Evolutionary conservation across 2,329 filamentous ascomycete genomes (phyloP).

Genomic region (Alternaria dauci): DNA sequence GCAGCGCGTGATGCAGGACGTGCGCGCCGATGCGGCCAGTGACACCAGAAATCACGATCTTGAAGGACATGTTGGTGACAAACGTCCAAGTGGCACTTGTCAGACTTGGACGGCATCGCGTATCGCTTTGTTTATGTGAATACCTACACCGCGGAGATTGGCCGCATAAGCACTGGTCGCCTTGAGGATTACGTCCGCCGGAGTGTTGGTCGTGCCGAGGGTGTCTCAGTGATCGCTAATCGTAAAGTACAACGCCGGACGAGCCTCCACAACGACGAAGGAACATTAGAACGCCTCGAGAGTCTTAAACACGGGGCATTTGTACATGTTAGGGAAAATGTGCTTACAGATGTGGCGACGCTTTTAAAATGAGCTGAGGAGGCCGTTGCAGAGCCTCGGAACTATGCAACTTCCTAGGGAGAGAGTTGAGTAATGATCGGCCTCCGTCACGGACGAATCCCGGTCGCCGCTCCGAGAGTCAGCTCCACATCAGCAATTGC

Average conservation of each 20-base stretch:
- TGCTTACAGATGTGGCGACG: not conserved
- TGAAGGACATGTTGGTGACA: conserved; percentile 22
- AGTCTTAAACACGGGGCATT: not conserved
- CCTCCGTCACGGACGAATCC: conserved; percentile 38
- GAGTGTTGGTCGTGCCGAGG: conserved; percentile 11
- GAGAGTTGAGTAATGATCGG: conserved; percentile 16
- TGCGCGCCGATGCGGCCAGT: conserved; percentile 23
- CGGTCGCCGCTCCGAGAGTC: conserved; percentile 34
- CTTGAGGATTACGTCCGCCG: conserved; percentile 8
- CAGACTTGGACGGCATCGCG: conserved; percentile 7
- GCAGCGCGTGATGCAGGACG: conserved; percentile 21
- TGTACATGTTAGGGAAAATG: not conserved
- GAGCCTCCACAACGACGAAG: not conserved
- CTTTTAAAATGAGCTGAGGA: not conserved
- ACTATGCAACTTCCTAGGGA: conserved; percentile 1
- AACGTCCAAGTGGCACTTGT: not conserved
- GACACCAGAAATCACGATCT: conserved; percentile 22
- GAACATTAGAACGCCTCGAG: not conserved
- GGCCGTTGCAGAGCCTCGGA: not conserved
- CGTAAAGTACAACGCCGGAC: not conserved
- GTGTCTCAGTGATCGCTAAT: not conserved
- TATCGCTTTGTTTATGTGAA: conserved; percentile 15
- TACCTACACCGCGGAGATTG: conserved; percentile 30
- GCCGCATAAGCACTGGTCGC: conserved; percentile 20
- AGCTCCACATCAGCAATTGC: conserved; percentile 36